Base-by-base conservation (phyloP, 139 green algal genomes). In the Chlamydomonas applanata region DNA sequence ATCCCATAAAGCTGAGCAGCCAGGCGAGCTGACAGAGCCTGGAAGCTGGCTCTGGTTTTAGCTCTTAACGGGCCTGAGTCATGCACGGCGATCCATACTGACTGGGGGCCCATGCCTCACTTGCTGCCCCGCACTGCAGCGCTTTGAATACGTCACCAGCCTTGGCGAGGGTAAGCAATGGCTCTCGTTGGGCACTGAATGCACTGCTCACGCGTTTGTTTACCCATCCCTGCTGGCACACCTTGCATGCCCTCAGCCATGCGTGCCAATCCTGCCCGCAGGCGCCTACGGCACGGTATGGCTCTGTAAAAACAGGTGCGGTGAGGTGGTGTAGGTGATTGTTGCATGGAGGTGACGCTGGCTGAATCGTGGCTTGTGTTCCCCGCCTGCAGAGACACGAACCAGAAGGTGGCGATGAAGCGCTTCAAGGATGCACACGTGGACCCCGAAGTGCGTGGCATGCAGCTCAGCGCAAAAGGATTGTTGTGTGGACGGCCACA, bases 361-460 rank as follows among this genome's bases (percentile, higher is more conserved):
- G n/a, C n/a, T n/a, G n/a, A n/a, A n/a, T n/a, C n/a, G n/a, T n/a
- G n/a, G n/a, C n/a, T n/a, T n/a, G n/a, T 20, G 13, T 53, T 32
- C 4, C 13, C 32, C 5, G 13, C 61, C 4, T 4, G 25, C 61
- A 69, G 32, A 25, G 20, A 29, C 32, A n/a, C 9, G 61, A 71
- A 66, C 2, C 59, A 54, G 33, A 68, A 73, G 27, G 75, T 86
- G 34, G 80, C 80, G 9, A 75, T 86, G n/a, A 86, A 86, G 71
- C 71, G 80, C 16, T 86, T 86, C 61, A 86, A 86, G 30, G 72
- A 82, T 36, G 77, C 77, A 1, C 77, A 83, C 67, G 74, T 32
- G n/a, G 77, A 83, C 59, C 67, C 72, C 34, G 67, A 76, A 69
- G 76, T 76, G 60, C 13, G 74, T 11, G 24, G 17, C 27, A 11